Conservation (phyloP, 2,329 filamentous ascomycete species). For the Bretziella fagacearum region DNA sequence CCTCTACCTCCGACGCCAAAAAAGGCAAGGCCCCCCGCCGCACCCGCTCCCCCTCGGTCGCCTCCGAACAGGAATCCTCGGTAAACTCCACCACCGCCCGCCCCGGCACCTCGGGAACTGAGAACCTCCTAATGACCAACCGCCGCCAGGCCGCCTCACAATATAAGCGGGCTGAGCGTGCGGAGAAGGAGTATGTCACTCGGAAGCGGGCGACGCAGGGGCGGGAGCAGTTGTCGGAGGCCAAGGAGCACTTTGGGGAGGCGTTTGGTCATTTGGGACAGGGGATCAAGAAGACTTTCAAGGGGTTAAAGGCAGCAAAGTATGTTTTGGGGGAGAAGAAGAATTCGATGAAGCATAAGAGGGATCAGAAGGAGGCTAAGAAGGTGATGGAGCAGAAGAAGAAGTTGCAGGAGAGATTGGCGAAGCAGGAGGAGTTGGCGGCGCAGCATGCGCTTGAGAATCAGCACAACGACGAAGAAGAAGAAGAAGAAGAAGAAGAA, state of each 20-base stretch:
- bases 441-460: conserved; percentile 10
- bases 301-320: conserved; percentile 21
- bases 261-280: conserved; percentile 23
- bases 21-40: not conserved
- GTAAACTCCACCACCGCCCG: conserved; percentile 16
- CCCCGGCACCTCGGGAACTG: conserved; percentile 28
- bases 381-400: conserved; percentile 22
- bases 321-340: conserved; percentile 25
- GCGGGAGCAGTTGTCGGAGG: conserved; percentile 24
- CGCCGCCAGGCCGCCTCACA: conserved; percentile 24
- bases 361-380: conserved; percentile 20
- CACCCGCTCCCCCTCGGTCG: not conserved
- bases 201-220: conserved; percentile 26
- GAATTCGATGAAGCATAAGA: conserved; percentile 20
- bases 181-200: conserved; percentile 26
- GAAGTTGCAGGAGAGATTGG: conserved; percentile 22
- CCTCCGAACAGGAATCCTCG: not conserved
- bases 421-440: conserved; percentile 16
- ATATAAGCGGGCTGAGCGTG: conserved; percentile 24
- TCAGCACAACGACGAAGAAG: not conserved
- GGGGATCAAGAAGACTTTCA: conserved; percentile 21
- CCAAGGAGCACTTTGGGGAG: conserved; percentile 25
- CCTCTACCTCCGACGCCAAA: not conserved
- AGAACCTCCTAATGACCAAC: conserved; percentile 25
- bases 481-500: too few relatives aligned